Conservation (phyloP, 768 basidiomycete genomes). For the Nidularia pulvinata region DNA sequence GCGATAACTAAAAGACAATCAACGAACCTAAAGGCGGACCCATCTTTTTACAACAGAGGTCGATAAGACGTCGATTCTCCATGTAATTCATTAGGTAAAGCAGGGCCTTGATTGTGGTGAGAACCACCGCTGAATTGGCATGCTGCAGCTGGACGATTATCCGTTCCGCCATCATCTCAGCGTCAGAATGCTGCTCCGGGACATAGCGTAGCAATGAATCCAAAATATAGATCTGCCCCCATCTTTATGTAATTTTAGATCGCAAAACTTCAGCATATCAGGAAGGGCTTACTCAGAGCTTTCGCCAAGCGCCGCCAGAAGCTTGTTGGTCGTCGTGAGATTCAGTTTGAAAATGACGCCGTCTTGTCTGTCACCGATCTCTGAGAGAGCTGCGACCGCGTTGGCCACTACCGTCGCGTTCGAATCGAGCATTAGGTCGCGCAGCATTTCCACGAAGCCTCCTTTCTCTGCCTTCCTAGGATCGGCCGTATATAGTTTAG, state of each 20-base stretch:
- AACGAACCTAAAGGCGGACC: constrained; percentile 88
- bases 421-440: constrained; percentile 89
- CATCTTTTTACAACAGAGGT: constrained; percentile 96
- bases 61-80: constrained; percentile 83
- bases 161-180: constrained; percentile 94
- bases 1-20: neutral
- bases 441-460: constrained; percentile 88
- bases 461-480: constrained; percentile 84
- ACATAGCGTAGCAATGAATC: constrained; percentile 93
- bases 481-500: constrained; percentile 92
- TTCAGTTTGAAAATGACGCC: constrained; percentile 94
- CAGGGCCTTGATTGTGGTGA: constrained; percentile 96
- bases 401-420: constrained; percentile 99
- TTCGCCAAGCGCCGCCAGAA: constrained; percentile 89
- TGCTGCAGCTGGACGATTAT: constrained; percentile 94
- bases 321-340: constrained; percentile 82
- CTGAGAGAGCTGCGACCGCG: constrained; percentile 94
- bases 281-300: constrained; percentile 86
- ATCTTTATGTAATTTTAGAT: constrained; percentile 48
- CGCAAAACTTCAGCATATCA: constrained; percentile 1
- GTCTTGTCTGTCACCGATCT: constrained; percentile 94
- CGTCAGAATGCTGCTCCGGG: constrained; percentile 86
- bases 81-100: constrained; percentile 99
- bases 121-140: constrained; percentile 98
- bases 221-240: constrained; percentile 98